Evolutionary conservation across 805 yeast species (phyloP).

Genomic region (Candida khao-thaluensis): DNA sequence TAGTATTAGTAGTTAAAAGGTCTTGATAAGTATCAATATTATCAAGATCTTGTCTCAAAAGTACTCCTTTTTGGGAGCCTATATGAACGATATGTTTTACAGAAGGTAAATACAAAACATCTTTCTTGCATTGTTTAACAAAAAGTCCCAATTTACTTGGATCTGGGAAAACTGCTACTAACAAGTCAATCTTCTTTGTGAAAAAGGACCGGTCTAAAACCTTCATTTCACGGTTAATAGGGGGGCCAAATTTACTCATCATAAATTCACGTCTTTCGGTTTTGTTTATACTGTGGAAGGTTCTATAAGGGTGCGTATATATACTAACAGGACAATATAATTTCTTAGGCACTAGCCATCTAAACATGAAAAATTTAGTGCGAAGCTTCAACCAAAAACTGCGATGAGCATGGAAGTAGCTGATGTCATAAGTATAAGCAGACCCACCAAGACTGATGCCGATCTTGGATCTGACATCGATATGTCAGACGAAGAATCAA

Average conservation of each 20-base stretch:
- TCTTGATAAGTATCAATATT: conserved; percentile 16
- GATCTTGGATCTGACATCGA: conserved; percentile 37
- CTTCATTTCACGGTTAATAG: conserved; percentile 63
- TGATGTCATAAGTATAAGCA: conserved; percentile 38
- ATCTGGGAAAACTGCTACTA: conserved; percentile 69
- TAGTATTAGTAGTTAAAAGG: conserved; percentile 41
- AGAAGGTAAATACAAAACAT: conserved; percentile 68
- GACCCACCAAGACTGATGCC: conserved; percentile 20
- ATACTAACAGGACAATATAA: no score
- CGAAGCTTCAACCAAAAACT: conserved; percentile 1
- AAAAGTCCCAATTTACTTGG: conserved; percentile 60
- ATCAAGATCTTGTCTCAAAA: conserved; percentile 50
- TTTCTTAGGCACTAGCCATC: conserved; percentile 9
- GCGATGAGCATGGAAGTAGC: conserved; percentile 18
- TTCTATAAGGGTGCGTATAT: no score
- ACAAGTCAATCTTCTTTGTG: conserved; percentile 51
- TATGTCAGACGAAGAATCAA: conserved; percentile 35
- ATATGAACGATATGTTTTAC: conserved; percentile 61
- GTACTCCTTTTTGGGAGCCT: conserved; percentile 46
- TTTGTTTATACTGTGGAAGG: conserved; percentile 20
- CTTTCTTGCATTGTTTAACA: conserved; percentile 55
- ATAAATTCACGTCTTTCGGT: conserved; percentile 28
- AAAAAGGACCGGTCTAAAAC: conserved; percentile 68
- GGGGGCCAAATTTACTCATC: conserved; percentile 52
- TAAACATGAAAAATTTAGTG: conserved; percentile 7